Percentiles rank a stretch among this genome's conserved stretches.
Evolutionary conservation across 495 filamentous ascomycete species (phyloP).

Genomic region (Aspergillus cavernicola): DNA sequence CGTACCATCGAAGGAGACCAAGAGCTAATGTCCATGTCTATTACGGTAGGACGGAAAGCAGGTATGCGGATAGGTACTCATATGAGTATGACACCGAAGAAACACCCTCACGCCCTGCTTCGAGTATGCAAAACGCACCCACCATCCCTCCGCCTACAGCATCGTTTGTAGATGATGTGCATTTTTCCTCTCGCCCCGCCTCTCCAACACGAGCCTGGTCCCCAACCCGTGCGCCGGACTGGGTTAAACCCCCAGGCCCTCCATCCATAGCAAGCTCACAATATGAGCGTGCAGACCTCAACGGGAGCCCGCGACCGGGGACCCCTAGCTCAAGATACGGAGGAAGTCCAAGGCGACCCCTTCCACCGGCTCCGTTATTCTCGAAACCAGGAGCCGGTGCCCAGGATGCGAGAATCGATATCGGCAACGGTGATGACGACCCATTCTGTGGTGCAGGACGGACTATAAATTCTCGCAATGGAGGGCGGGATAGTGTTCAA

Average conservation of each 20-base stretch:
- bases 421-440: conserved; percentile 69
- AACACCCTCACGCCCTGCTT: conserved; percentile 48
- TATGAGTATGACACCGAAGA: conserved; percentile 31
- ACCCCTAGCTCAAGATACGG: conserved; percentile 85
- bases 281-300: conserved; percentile 84
- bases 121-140: conserved; percentile 52
- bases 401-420: conserved; percentile 45
- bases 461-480: conserved; percentile 34
- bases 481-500: conserved; percentile 44
- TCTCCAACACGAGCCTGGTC: conserved; percentile 72
- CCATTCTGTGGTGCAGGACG: conserved; percentile 66
- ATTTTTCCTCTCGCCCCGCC: conserved; percentile 47
- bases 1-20: conserved; percentile 9
- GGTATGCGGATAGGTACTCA: conserved; percentile 25
- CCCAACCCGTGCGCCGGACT: conserved; percentile 65
- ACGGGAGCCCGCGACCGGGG: conserved; percentile 85
- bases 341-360: conserved; percentile 76
- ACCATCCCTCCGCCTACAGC: conserved; percentile 52
- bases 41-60: conserved; percentile 23
- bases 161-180: conserved; percentile 40
- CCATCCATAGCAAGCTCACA: conserved; percentile 51
- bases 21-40: conserved; percentile 23
- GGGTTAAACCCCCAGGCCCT: conserved; percentile 60
- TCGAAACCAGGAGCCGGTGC: conserved; percentile 36
- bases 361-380: conserved; percentile 91